phyloP scores from a whole-genome alignment of 1,284 basidiomycete species.

The Fereydounia khargensis region DNA sequence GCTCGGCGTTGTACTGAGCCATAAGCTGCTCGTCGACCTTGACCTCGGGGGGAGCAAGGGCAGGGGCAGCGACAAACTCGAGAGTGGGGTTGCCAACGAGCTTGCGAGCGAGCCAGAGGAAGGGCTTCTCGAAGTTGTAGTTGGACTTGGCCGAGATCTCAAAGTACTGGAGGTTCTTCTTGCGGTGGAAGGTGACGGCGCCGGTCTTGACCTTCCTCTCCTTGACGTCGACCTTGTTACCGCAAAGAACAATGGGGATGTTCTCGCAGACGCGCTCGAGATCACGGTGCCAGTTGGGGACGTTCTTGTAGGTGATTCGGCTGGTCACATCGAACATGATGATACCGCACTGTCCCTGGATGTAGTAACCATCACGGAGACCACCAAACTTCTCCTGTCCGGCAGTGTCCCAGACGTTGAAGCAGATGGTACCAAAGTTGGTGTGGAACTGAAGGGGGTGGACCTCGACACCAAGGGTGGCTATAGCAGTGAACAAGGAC shows the following conservation, averaged over 20 bases:
- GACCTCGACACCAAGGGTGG: constrained; percentile 98
- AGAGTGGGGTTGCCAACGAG: constrained; percentile 86
- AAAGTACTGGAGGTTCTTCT: constrained; percentile 99
- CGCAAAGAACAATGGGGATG: constrained; percentile 98
- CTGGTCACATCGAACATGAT: constrained; percentile 99
- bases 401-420: constrained; percentile 99
- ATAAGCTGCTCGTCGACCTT: constrained; percentile 78
- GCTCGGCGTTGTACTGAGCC: constrained; percentile 77
- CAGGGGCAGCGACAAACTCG: constrained; percentile 95
- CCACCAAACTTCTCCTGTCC: constrained; percentile 92
- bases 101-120: constrained; percentile 99
- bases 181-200: constrained; percentile 98
- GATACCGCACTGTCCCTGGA: constrained; percentile 90
- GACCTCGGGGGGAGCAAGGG: constrained; percentile 92
- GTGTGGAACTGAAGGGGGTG: constrained; percentile 94
- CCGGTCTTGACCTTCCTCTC: constrained; percentile 99
- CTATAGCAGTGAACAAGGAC: too few relatives aligned
- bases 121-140: constrained; percentile 99
- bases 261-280: constrained; percentile 99
- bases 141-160: constrained; percentile 99
- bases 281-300: constrained; percentile 99
- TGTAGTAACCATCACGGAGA: constrained; percentile 57
- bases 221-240: constrained; percentile 99
- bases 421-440: constrained; percentile 97
- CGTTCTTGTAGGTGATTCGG: constrained; percentile 99